Evolutionary conservation across 176 grass and related monocot genomes (phyloP).

Genomic region (Puya raimondii): DNA sequence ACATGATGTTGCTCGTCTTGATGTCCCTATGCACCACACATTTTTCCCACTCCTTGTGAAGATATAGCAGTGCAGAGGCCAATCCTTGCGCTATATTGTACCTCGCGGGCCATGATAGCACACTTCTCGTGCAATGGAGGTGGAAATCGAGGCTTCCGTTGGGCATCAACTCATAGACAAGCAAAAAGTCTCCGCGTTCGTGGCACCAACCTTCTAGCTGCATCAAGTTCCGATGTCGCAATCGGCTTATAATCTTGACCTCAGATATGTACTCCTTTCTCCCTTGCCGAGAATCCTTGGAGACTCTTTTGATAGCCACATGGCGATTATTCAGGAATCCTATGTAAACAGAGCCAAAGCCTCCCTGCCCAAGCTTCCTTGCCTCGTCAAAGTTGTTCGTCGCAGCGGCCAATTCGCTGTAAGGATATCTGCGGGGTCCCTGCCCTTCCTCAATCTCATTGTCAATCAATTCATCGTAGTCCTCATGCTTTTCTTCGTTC

Average conservation of each 20-base stretch:
- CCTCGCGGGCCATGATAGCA: slow-evolving; percentile 39
- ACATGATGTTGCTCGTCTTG: slow-evolving; percentile 48
- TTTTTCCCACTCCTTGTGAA: slow-evolving; percentile 55
- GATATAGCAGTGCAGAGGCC: slow-evolving; percentile 68
- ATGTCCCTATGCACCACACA: slow-evolving; percentile 61
- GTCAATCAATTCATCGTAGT: slow-evolving; percentile 45
- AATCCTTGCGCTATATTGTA: slow-evolving; percentile 47
- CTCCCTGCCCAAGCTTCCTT: slow-evolving; percentile 70
- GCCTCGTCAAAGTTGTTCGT: slow-evolving; percentile 58
- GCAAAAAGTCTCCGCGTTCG: slow-evolving; percentile 64
- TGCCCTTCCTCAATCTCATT: slow-evolving; percentile 43
- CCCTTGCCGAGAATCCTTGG: slow-evolving; percentile 53
- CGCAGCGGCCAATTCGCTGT: slow-evolving; percentile 41
- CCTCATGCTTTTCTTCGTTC: slow-evolving; percentile 25
- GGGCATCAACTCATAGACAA: slow-evolving; percentile 76
- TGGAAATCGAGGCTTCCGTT: slow-evolving; percentile 76
- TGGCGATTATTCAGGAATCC: slow-evolving; percentile 44
- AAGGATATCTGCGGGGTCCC: slow-evolving; percentile 45
- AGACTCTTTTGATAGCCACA: slow-evolving; percentile 73
- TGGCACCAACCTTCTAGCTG: slow-evolving; percentile 85
- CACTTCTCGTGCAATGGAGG: slow-evolving; percentile 36
- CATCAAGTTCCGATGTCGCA: slow-evolving; percentile 64
- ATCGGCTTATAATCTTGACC: slow-evolving; percentile 79
- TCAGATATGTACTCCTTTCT: slow-evolving; percentile 64
- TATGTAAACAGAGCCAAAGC: slow-evolving; percentile 66